These are phyloP conservation scores for Fraxinus nigra DNA, from an alignment of 305 asterid genomes.

Conservation along the genomic window DNA sequence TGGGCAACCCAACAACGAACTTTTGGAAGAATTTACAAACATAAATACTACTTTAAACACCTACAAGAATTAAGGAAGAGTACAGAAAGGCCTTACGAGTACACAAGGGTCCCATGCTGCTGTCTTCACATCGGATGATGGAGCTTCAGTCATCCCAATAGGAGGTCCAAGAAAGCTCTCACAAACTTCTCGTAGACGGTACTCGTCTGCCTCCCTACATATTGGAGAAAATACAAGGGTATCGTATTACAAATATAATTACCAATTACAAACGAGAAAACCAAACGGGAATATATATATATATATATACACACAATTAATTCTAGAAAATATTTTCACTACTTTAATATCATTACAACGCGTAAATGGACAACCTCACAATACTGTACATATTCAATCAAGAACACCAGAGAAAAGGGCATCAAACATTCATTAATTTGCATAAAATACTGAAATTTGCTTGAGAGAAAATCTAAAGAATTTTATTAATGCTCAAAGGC, in stretches of 20 bases:
- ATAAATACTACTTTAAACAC: not conserved
- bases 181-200: conserved; percentile 90
- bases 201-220: conserved; percentile 87
- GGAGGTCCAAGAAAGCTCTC: conserved; percentile 99
- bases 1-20: not conserved
- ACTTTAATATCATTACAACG: not conserved
- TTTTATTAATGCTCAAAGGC: not conserved
- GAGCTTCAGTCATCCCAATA: conserved; percentile 62
- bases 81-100: conserved; percentile 53
- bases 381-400: not conserved
- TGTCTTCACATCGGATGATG: conserved; percentile 36
- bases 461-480: not conserved
- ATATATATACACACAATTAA: not conserved
- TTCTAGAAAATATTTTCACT: not conserved
- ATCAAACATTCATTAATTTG: not conserved
- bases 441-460: not conserved
- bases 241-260: not conserved
- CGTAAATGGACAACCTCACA: not conserved
- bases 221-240: conserved; percentile 14
- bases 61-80: conserved; percentile 8
- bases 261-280: not conserved
- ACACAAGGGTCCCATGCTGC: conserved; percentile 76
- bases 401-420: not conserved
- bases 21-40: not conserved
- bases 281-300: not conserved